Base-by-base conservation (phyloP, 306 rosid genomes). In the Quercus aquifolioides region DNA sequence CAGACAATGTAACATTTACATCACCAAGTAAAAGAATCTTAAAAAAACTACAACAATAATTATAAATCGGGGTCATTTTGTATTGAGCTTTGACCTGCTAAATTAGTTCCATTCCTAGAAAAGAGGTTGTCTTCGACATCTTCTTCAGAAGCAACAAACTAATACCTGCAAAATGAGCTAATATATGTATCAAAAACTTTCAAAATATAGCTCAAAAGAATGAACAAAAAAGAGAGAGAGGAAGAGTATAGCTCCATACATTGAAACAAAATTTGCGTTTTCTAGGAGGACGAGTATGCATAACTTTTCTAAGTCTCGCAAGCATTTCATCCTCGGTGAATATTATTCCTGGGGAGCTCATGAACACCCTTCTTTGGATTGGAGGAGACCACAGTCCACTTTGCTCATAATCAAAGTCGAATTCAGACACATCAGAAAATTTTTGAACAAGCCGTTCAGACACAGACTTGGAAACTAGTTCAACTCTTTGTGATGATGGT, bases 381-480 rank as follows among this genome's bases (percentile, higher is more conserved):
- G 88, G 98, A 52, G 98, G 98, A 85, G 98, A 94, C 98, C 98
- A 94, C 64, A 94, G 38, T 12, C 90, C 98, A 80, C 98, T 94
- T 77, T 90, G 81, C 75, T 88, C 93, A 76, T 90, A 91, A 82
- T 91, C 94, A 31, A 90, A 91, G 76, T 82, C 93, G 17, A 87
- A 89, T 52, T 82, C 80, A 9, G 91, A 71, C 18, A 76, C 88
- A 55, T 94, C 98, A n/a, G 81, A 83, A 85, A 90, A 94, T 72
- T 94, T 94, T 26, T 79, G 82, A 5, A 90, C 83, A 77, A 94
- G 76, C 55, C 85, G 82, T 33, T 94, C 97, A 3, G 97, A 91
- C 4, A 88, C 84, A 18, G 85, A 78, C 63, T 79, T 90, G 4
- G 93, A 62, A 25, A 94, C 97, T 41, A 80, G 35, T 74, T 91